Evolutionary conservation across 1,284 basidiomycete genomes (phyloP).

Genomic region (Xerocomus subilludens): DNA sequence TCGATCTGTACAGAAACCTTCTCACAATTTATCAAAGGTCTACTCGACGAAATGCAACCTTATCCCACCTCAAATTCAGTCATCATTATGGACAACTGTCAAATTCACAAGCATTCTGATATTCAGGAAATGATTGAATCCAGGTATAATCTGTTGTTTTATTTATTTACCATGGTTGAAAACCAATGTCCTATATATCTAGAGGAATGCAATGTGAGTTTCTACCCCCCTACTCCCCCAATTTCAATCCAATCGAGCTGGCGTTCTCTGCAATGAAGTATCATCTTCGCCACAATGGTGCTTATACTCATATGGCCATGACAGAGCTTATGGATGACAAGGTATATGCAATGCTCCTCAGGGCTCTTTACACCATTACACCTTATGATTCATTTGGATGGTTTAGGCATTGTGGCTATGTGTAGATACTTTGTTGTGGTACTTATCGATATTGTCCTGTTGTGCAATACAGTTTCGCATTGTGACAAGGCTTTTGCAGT

Average conservation of each 20-base stretch:
- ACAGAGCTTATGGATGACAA: conserved; percentile 19
- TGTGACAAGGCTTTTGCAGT: neutral
- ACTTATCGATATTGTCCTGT: neutral
- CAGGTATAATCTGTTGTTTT: neutral
- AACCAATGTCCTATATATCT: neutral
- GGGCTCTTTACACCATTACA: conserved; percentile 32
- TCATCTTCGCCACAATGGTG: conserved; percentile 16
- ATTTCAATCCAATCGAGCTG: conserved; percentile 30
- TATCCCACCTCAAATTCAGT: neutral
- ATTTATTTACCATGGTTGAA: neutral
- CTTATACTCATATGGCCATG: conserved; percentile 12
- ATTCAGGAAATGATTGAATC: neutral
- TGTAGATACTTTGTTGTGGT: neutral
- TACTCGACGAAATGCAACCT: conserved; percentile 6
- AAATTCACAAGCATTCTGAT: conserved; percentile 3
- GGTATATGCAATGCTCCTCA: conserved; percentile 26
- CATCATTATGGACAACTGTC: conserved; percentile 10
- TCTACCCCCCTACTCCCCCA: conserved; percentile 21
- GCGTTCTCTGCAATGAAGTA: conserved; percentile 27
- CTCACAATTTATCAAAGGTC: neutral
- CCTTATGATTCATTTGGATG: conserved; percentile 11
- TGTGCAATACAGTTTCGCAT: neutral
- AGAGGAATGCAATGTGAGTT: conserved; percentile 32
- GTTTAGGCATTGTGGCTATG: conserved; percentile 17
- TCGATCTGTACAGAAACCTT: conserved; percentile 19